Base-by-base conservation (phyloP, 2,329 filamentous ascomycete genomes). In the Fusarium multiceps region DNA sequence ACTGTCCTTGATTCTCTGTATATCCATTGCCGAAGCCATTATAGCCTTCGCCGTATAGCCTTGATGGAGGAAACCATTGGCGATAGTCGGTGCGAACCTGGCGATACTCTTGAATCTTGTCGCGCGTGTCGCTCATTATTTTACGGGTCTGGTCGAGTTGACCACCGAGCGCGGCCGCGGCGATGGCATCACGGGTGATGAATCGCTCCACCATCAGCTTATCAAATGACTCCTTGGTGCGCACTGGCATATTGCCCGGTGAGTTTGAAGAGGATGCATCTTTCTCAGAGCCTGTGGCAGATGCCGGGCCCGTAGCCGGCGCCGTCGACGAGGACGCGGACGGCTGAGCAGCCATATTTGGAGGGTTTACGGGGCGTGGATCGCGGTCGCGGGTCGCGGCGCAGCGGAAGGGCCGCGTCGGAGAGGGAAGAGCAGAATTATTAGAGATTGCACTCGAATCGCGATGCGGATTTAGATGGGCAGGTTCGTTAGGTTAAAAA, bases 1-100 rank as follows among this genome's bases (percentile, higher is more conserved):
- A 86, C 51, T 88, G 90, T 48, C 86, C 86, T 61, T 90, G 85
- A 64, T 84, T 84, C 75, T 94, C 93, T 30, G 95, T 98, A 74
- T 89, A 86, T 66, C 92, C 91, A 82, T 98, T 98, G 71, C 93
- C 95, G 77, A 92, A 97, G 46, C 94, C 95, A 77, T 88, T 90
- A 78, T 97, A 99, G 57, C 96, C 96, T 73, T 85, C 88, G 80
- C 85, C 92, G 81, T 85, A 93, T 66, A 89, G 84, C 71, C 82
- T 85, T 71, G 82, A 84, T 2, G 87, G 83, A 5, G 87, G 85
- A 60, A 88, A 90, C 77, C 81, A 87, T 48, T 80, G 81, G 63
- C 87, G 85, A 74, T 85, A 87, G 11, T 88, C 84, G 68, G 79
- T 82, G 65, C 86, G 83, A 47, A 93, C 77, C 50, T 85, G 80